These are phyloP conservation scores for Ganoderma sp. DNA, from an alignment of 1,284 basidiomycete species.

Conservation along the genomic window DNA sequence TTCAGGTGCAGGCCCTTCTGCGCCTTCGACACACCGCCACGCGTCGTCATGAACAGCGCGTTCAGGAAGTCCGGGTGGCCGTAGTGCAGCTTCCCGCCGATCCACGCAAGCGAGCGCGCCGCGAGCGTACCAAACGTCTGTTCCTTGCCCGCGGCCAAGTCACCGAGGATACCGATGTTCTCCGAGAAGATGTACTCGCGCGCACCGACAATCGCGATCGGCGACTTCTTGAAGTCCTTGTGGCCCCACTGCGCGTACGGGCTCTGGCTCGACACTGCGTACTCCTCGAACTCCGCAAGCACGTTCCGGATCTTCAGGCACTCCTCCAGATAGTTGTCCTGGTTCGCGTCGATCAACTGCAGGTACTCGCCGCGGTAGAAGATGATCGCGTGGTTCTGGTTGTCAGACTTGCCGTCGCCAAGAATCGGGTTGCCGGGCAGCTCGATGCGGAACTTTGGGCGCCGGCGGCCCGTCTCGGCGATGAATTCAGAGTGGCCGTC, in stretches of 20 bases:
- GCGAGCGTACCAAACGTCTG: constrained; percentile 99
- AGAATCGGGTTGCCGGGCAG: constrained; percentile 98
- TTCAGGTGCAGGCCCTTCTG: constrained; percentile 98
- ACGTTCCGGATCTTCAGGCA: constrained; percentile 99
- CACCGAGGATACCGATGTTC: constrained; percentile 99
- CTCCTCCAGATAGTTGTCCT: constrained; percentile 99
- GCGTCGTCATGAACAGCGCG: constrained; percentile 97
- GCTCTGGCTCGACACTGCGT: constrained; percentile 82
- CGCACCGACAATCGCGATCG: constrained; percentile 97
- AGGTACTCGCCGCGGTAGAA: constrained; percentile 99
- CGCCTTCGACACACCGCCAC: constrained; percentile 98
- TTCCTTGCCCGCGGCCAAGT: constrained; percentile 98
- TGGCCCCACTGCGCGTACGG: constrained; percentile 91
- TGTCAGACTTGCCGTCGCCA: constrained; percentile 99
- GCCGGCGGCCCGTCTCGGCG: constrained; percentile 85
- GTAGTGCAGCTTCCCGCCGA: constrained; percentile 98
- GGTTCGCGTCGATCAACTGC: constrained; percentile 99
- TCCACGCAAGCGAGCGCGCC: constrained; percentile 94
- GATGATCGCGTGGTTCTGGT: constrained; percentile 99
- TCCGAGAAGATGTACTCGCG: constrained; percentile 99
- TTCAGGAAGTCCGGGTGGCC: constrained; percentile 99
- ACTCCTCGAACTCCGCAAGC: constrained; percentile 98
- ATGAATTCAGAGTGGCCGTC: constrained; percentile 98
- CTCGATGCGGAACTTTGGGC: constrained; percentile 98
- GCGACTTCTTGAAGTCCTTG: constrained; percentile 86